Evolutionary conservation across 2,329 filamentous ascomycete species (phyloP), one percentile per base, ranked within the genome.

Genomic region (Mycosphaerella sp.): DNA sequence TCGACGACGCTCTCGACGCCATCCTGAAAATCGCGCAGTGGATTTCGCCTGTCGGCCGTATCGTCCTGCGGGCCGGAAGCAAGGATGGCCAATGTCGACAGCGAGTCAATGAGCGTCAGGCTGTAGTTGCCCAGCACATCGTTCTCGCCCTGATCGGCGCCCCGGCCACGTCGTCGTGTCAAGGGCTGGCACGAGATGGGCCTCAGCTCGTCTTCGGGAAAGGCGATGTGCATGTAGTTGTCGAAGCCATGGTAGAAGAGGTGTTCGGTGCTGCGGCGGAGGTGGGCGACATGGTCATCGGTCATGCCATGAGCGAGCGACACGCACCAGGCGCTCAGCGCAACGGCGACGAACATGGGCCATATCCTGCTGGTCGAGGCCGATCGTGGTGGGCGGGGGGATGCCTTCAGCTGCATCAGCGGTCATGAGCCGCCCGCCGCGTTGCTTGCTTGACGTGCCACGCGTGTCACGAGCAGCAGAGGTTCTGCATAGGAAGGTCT

Each of bases 221-320:
- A 98, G 54, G 91, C 93, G 71, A 95, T 79, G 61, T 81, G 74
- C 84, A 96, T 93, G 76, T 98, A 98, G 71, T 92, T 95, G 73
- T 91, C 84, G 75, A 85, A 97, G 56, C 93, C 93, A 77, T 98
- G 93, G 72, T 95, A 95, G 76, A 97, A 97, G 80, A 97, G 89
- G 63, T 88, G 79, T 54, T 68, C 64, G 26, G 76, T 76, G 59
- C 78, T 75, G 63, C 73, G 73, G 62, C 72, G 69, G 40, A 77
- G 65, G 41, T 57, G 56, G 8, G 66, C 54, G 45, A 74, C 68
- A 32, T 64, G 60, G 49, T 74, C 72, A 73, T 71, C 70, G 54
- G 72, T 70, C 75, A 77, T 77, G 70, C 72, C 70, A 62, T 62
- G 62, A 38, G 51, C 73, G 58, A 59, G 49, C 3, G 67, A 68